Conservation (phyloP, 139 green algal species). For the Monoraphidium neglectum region DNA sequence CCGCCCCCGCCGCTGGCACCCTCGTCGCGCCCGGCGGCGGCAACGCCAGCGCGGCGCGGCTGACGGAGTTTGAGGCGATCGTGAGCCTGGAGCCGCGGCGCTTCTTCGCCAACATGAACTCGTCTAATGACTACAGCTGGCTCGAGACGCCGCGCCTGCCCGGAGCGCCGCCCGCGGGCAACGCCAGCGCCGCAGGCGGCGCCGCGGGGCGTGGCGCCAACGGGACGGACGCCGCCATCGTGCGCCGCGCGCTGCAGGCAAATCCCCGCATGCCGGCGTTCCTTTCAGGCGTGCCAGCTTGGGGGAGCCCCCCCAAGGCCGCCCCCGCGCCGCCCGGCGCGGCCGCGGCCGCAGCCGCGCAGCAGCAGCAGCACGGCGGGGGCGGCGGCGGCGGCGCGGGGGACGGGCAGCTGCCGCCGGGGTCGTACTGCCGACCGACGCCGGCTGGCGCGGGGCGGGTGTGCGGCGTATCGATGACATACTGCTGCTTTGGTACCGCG, state of each 20-base stretch:
- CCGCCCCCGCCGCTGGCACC: constrained; percentile 31
- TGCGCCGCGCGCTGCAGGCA: constrained; percentile 43
- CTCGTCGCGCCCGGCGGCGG: constrained; percentile 29
- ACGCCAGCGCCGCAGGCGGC: too few species aligned
- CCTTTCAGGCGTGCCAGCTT: constrained; percentile 47
- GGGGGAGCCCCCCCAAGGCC: constrained; percentile 35
- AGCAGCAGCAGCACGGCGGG: background rate
- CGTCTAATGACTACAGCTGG: constrained; percentile 63
- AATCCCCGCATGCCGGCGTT: constrained; percentile 63
- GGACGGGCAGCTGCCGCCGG: constrained; percentile 6
- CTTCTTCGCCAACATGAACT: constrained; percentile 46
- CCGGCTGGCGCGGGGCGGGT: constrained; percentile 17
- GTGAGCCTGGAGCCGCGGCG: constrained; percentile 24
- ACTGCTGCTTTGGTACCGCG: constrained; percentile 55
- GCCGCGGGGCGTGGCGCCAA: background rate
- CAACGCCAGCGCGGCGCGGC: background rate
- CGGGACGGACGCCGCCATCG: constrained; percentile 22
- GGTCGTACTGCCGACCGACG: constrained; percentile 22
- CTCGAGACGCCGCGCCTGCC: constrained; percentile 43
- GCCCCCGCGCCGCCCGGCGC: background rate
- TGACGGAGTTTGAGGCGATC: constrained; percentile 28
- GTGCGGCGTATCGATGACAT: constrained; percentile 43
- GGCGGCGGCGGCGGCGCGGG: background rate
- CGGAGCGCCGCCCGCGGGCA: background rate
- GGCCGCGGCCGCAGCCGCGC: background rate